These are phyloP conservation scores for Jamesozyma lodderae DNA, from an alignment of 805 yeast species.

Conservation along the genomic window DNA sequence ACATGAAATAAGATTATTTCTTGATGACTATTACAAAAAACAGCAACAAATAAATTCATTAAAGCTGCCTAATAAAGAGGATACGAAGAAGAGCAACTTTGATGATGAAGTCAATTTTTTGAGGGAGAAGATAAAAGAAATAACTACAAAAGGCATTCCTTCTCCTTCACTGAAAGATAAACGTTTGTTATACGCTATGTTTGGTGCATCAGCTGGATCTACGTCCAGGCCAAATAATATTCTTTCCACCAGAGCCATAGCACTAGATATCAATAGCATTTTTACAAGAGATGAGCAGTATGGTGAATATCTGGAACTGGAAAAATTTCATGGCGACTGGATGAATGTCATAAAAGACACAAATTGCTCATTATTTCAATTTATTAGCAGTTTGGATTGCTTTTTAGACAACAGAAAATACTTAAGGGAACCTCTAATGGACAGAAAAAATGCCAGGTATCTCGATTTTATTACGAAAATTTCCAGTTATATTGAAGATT, in stretches of 20 bases:
- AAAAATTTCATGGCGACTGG: conserved; percentile 44
- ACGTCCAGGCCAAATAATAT: conserved; percentile 20
- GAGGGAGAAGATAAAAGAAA: conserved; percentile 28
- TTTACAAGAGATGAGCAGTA: conserved; percentile 54
- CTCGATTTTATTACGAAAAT: conserved; percentile 38
- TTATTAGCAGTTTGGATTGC: conserved; percentile 39
- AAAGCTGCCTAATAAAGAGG: background rate
- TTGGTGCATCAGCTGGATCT: conserved; percentile 14
- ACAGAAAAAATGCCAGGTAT: conserved; percentile 32
- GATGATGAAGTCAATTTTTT: conserved; percentile 23
- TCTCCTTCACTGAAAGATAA: conserved; percentile 7
- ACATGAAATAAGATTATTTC: conserved; percentile 53
- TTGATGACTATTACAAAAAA: conserved; percentile 37
- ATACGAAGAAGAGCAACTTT: conserved; percentile 22
- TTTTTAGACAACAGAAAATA: conserved; percentile 10
- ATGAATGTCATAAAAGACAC: conserved; percentile 34
- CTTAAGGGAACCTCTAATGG: conserved; percentile 21
- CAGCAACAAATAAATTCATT: conserved; percentile 13
- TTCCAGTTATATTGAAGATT: conserved; percentile 41
- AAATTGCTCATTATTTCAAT: conserved; percentile 41
- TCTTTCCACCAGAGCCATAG: conserved; percentile 42
- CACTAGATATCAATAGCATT: conserved; percentile 38
- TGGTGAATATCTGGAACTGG: conserved; percentile 58
- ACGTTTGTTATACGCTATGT: conserved; percentile 17
- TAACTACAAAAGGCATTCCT: conserved; percentile 13